These are phyloP conservation scores for Trichosporon sp. DNA, from an alignment of 1,284 basidiomycete genomes.

Conservation along the genomic window DNA sequence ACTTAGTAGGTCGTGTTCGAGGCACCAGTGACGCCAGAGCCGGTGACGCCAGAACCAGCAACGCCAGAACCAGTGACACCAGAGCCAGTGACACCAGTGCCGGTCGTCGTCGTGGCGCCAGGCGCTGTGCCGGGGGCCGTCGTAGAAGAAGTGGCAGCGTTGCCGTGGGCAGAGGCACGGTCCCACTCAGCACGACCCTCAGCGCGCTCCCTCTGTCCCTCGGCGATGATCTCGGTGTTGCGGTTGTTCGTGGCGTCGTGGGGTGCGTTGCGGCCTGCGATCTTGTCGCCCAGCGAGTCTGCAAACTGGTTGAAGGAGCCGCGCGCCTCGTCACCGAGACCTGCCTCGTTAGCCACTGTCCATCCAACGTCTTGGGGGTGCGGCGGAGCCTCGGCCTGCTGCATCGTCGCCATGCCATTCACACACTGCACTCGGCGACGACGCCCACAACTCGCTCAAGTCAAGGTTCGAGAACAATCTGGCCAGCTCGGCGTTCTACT, in stretches of 20 bases:
- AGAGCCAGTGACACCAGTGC: neutral
- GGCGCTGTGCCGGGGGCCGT: neutral
- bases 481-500: neutral
- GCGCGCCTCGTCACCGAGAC: neutral
- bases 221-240: neutral
- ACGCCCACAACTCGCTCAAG: neutral
- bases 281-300: slow-evolving; percentile 1
- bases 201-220: neutral
- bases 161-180: neutral
- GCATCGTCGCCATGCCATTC: too few species aligned
- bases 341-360: neutral
- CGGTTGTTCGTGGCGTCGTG: neutral
- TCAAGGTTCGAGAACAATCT: neutral
- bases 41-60: neutral
- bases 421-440: neutral
- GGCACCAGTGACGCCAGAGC: neutral
- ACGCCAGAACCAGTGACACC: neutral
- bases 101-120: neutral
- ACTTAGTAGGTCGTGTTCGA: neutral
- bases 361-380: neutral
- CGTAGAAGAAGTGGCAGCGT: neutral
- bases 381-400: neutral
- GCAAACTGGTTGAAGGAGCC: slow-evolving; percentile 2
- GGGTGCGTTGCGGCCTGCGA: neutral
- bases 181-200: neutral